phyloP scores from a whole-genome alignment of 2,329 filamentous ascomycete genomes.

The Penicillium sp. region DNA sequence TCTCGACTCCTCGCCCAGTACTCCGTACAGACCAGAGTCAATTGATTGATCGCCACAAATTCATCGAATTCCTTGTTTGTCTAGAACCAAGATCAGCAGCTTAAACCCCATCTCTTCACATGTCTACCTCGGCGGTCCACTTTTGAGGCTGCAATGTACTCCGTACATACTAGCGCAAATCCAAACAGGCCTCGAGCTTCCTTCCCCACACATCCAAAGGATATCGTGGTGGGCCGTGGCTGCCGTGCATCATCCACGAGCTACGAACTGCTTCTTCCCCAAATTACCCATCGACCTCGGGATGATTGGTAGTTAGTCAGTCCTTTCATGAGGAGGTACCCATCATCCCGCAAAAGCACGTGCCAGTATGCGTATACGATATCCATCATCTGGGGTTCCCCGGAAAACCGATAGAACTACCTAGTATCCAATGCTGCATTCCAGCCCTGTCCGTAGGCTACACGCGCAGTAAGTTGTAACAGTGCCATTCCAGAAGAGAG shows the following conservation, averaged over 20 bases:
- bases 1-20: too few relatives aligned
- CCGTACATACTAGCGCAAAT: not conserved
- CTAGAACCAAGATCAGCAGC: too few relatives aligned
- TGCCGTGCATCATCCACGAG: not conserved
- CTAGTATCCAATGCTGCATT: not conserved
- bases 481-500: too few relatives aligned
- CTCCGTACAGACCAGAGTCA: too few relatives aligned
- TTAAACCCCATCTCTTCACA: not conserved
- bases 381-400: too few relatives aligned
- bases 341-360: not conserved
- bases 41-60: too few relatives aligned
- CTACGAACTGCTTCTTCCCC: not conserved
- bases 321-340: not conserved
- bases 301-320: not conserved
- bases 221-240: too few relatives aligned
- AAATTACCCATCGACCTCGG: not conserved
- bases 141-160: not conserved
- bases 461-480: too few relatives aligned
- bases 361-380: too few relatives aligned
- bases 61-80: too few relatives aligned
- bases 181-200: not conserved
- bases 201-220: not conserved
- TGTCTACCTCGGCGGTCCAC: conserved; percentile 1
- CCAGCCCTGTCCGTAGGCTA: not conserved
- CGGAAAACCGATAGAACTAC: not conserved